Conservation (phyloP, 176 grass and related monocot genomes). For the Juncus effusus region DNA sequence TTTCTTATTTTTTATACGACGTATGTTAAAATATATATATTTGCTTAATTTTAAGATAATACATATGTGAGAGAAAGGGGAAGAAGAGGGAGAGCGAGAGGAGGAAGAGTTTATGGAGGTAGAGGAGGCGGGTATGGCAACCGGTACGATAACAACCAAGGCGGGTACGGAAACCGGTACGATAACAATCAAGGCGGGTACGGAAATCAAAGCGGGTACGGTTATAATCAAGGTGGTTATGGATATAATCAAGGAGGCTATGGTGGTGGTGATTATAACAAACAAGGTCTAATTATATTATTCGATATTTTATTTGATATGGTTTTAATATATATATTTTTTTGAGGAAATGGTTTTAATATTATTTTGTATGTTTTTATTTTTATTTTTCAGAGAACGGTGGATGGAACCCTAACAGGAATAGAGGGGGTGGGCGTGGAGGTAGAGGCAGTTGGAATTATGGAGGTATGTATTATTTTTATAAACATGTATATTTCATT, state of each 20-base stretch:
- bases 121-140: constrained; percentile 57
- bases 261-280: constrained; percentile 63
- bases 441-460: constrained; percentile 76
- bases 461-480: constrained; percentile 42
- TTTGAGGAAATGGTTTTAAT: neutral
- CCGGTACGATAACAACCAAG: constrained; percentile 64
- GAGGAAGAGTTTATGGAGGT: constrained; percentile 57
- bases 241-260: constrained; percentile 63
- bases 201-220: constrained; percentile 42
- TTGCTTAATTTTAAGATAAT: constrained; percentile 28
- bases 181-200: constrained; percentile 55
- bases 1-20: constrained; percentile 6
- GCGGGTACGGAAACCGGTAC: constrained; percentile 59
- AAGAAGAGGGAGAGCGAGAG: constrained; percentile 53
- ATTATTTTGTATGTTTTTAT: too few relatives aligned
- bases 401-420: constrained; percentile 63
- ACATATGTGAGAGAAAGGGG: constrained; percentile 69
- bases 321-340: constrained; percentile 7
- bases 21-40: neutral
- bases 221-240: constrained; percentile 61
- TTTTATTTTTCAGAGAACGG: constrained; percentile 57
- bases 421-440: constrained; percentile 45
- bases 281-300: constrained; percentile 1
- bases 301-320: constrained; percentile 14
- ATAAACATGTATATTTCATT: constrained; percentile 1